Evolutionary conservation across 345 rosid genomes (phyloP).

Genomic region (Erucastrum elatum): DNA sequence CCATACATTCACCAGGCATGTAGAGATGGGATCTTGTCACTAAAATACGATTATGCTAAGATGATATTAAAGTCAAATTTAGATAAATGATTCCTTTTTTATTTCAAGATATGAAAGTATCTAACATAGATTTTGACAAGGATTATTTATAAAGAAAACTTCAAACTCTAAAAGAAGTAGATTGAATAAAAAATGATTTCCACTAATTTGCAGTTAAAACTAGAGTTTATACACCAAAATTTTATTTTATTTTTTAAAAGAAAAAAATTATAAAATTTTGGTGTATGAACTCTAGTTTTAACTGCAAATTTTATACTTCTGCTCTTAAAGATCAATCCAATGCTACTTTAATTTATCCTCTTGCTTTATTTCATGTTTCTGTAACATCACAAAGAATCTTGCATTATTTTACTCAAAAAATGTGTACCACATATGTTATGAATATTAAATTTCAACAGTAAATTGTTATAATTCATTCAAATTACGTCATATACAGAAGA

Average conservation of each 20-base stretch:
- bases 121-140: background rate
- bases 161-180: background rate
- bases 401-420: background rate
- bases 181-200: background rate
- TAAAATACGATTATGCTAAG: background rate
- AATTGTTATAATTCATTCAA: background rate
- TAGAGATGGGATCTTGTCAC: background rate
- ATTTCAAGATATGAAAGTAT: background rate
- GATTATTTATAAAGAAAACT: too few species aligned
- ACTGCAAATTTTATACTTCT: background rate
- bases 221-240: background rate
- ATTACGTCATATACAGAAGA: background rate
- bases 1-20: conserved; percentile 17
- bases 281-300: too few species aligned
- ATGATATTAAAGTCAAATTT: background rate
- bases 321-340: background rate
- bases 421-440: background rate
- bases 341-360: background rate
- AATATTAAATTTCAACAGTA: background rate
- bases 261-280: too few species aligned
- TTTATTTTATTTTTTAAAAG: too few species aligned
- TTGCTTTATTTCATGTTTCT: background rate
- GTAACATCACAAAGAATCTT: background rate
- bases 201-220: background rate
- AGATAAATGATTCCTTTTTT: too few species aligned